A percentile compares a stretch with the other conserved stretches of the same genome.
These are phyloP conservation scores for Psilocybe subaeruginosa DNA, from an alignment of 768 basidiomycete species.

Conservation along the genomic window DNA sequence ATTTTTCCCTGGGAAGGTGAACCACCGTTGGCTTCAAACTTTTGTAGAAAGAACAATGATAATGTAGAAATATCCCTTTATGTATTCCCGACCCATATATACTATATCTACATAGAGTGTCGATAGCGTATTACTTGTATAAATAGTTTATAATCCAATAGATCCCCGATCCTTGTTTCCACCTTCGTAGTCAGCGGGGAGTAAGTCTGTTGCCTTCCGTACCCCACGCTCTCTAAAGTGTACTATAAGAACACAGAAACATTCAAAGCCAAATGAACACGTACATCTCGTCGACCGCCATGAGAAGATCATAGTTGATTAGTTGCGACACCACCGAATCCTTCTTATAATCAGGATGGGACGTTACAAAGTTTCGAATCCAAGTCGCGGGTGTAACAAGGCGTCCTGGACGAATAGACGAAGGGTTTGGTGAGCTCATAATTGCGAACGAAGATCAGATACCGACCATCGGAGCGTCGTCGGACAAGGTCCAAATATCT, in stretches of 20 bases:
- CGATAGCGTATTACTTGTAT: background rate
- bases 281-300: slow-evolving; percentile 90
- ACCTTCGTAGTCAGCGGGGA: slow-evolving; percentile 64
- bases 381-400: slow-evolving; percentile 88
- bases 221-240: slow-evolving; percentile 68
- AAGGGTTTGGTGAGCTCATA: background rate
- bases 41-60: background rate
- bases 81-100: background rate
- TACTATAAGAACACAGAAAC: background rate
- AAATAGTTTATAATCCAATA: slow-evolving; percentile 36
- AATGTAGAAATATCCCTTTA: background rate
- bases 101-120: background rate
- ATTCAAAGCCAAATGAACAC: slow-evolving; percentile 29
- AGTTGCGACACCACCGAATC: slow-evolving; percentile 92
- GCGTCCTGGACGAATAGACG: slow-evolving; percentile 50
- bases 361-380: slow-evolving; percentile 90
- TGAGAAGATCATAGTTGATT: slow-evolving; percentile 93
- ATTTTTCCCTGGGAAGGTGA: background rate
- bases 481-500: slow-evolving; percentile 83
- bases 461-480: slow-evolving; percentile 77
- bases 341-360: slow-evolving; percentile 88
- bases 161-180: slow-evolving; percentile 48
- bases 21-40: background rate
- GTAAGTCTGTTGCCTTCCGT: slow-evolving; percentile 58
- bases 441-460: background rate